phyloP scores from a whole-genome alignment of 2,329 filamentous ascomycete species.

The Fusarium nanum region DNA sequence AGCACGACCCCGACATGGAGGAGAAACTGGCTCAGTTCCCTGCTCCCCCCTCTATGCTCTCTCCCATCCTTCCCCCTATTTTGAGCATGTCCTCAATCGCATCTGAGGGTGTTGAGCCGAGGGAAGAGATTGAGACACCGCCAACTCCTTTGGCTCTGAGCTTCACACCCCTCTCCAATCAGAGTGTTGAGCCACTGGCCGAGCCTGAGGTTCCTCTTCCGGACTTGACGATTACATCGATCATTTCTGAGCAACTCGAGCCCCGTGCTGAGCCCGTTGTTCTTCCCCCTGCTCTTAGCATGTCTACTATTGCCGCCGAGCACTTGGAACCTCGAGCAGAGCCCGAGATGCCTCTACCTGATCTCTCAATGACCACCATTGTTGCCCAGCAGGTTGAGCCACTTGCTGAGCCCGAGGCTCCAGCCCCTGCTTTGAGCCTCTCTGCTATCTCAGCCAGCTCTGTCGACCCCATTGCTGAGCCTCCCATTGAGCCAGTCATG shows the following conservation, averaged over 20 bases:
- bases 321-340: conserved; percentile 46
- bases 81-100: conserved; percentile 60
- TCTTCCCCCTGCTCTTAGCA: conserved; percentile 39
- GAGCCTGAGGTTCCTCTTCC: conserved; percentile 51
- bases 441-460: conserved; percentile 28
- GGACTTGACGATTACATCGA: conserved; percentile 43
- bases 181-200: conserved; percentile 55
- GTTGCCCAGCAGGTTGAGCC: conserved; percentile 44
- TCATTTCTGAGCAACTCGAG: conserved; percentile 46
- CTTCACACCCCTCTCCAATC: conserved; percentile 51
- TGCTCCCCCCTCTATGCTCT: conserved; percentile 60
- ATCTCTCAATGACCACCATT: conserved; percentile 50
- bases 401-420: conserved; percentile 31
- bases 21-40: conserved; percentile 67
- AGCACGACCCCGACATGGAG: conserved; percentile 63
- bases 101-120: conserved; percentile 58
- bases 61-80: conserved; percentile 49
- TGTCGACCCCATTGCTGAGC: conserved; percentile 35
- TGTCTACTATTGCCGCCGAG: conserved; percentile 45
- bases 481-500: conserved; percentile 42
- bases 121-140: conserved; percentile 51
- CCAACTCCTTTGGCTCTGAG: conserved; percentile 50
- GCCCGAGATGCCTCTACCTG: conserved; percentile 35
- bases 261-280: conserved; percentile 45
- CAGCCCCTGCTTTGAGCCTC: conserved; percentile 40